Percentiles rank a stretch among this genome's conserved stretches.
Evolutionary conservation across 2,329 filamentous ascomycete genomes (phyloP).

Genomic region (Trichophyton mentagrophytes): DNA sequence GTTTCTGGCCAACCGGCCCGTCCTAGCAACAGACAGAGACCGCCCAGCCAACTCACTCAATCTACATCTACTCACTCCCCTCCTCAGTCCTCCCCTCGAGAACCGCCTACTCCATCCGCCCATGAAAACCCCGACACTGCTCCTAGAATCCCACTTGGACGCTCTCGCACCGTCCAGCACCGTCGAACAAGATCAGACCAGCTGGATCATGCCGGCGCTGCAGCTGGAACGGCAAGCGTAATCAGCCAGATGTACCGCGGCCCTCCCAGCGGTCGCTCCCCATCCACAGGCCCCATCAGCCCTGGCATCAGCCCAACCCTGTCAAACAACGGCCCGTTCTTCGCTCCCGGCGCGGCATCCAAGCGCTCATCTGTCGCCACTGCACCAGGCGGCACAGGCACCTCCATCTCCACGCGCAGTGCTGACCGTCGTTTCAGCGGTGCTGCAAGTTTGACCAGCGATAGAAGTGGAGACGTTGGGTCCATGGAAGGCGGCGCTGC

Average conservation of each 20-base stretch:
- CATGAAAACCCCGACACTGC: slow-evolving; percentile 38
- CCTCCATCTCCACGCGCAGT: slow-evolving; percentile 38
- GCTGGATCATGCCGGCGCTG: slow-evolving; percentile 20
- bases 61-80: slow-evolving; percentile 10
- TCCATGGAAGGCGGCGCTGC: slow-evolving; percentile 27
- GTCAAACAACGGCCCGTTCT: slow-evolving; percentile 27
- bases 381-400: slow-evolving; percentile 35
- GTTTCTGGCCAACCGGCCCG: slow-evolving; percentile 33
- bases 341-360: slow-evolving; percentile 35
- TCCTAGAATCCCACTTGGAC: slow-evolving; percentile 36
- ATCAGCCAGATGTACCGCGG: slow-evolving; percentile 86
- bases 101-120: slow-evolving; percentile 21
- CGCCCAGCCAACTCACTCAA: slow-evolving; percentile 31
- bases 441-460: slow-evolving; percentile 47
- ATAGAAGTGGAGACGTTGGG: slow-evolving; percentile 33
- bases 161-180: slow-evolving; percentile 33
- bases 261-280: slow-evolving; percentile 20
- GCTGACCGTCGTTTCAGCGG: slow-evolving; percentile 48
- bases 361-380: slow-evolving; percentile 31
- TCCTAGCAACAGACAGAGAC: slow-evolving; percentile 26
- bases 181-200: slow-evolving; percentile 40
- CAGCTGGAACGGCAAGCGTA: slow-evolving; percentile 48
- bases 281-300: slow-evolving; percentile 42
- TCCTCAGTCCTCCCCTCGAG: slow-evolving; percentile 7
- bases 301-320: slow-evolving; percentile 41